Base-by-base conservation (phyloP, 1,284 basidiomycete species). In the Leccinum pseudoinsigne region DNA sequence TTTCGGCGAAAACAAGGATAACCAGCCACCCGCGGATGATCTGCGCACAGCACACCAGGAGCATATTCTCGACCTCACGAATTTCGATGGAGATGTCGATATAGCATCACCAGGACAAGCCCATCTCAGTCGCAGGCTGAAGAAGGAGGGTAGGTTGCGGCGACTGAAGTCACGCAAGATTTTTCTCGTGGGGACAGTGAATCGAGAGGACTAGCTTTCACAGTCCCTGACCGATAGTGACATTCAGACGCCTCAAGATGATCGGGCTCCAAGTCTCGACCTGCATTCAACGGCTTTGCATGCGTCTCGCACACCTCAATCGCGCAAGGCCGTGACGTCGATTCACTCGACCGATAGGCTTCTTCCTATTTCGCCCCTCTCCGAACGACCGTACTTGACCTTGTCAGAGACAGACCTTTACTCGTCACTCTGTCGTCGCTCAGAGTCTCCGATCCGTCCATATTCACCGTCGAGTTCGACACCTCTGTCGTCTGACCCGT, bases 81-180 rank as follows among this genome's bases (percentile, higher is more conserved):
- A 93, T 68, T 95, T 92, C 68, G 91, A 93, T 65, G 91, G 90
- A 28, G 90, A 93, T 66, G 84, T 91, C 65, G 89, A 93, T 68
- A 79, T 83, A 31, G 80, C 79, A 4, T 75, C 86, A 5, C 85
- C 86, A 0, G 87, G 84, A 18, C 92, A 95, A 71, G 78, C 78
- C 21, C 78, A 80, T 67, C 80, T 95, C 45, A 89, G 84, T 62
- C 77, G 79, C 54, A 79, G 79, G 45, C 79, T 95, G 40, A 84
- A 82, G 69, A 85, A 86, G 67, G 86, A 90, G 71, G 92, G 93
- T 12, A 86, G 84, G 71, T 67, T 86, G n/a, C 82, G 88, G 1
- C 81, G 92, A 16, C 83, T 85, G 8, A 76, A 79, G 58, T 84
- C 83, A 16, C 76, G 85, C 42, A 79, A 79, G 67, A 68, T 69